Conservation (phyloP, 345 rosid genomes). For the Diplotaxis tenuifolia region DNA sequence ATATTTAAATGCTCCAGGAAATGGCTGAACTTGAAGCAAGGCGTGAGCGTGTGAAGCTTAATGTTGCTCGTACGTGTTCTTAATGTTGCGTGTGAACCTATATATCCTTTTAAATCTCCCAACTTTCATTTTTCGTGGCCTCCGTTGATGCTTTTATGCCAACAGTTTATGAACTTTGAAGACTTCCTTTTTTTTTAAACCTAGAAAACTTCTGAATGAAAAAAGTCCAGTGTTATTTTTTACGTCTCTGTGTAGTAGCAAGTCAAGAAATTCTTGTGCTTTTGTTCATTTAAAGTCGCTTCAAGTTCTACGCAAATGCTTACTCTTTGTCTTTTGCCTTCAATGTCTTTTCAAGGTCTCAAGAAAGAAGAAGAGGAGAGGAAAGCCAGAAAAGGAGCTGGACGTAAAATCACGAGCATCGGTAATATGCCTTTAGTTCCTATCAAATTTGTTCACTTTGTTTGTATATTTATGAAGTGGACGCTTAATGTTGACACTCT, state of each 20-base stretch:
- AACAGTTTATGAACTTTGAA: slow-evolving; percentile 3
- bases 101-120: slow-evolving; percentile 3
- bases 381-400: slow-evolving; percentile 62
- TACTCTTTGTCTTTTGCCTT: slow-evolving; percentile 2
- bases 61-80: slow-evolving; percentile 70
- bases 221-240: background rate
- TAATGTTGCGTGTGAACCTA: slow-evolving; percentile 16
- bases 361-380: slow-evolving; percentile 86
- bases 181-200: background rate
- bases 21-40: slow-evolving; percentile 73
- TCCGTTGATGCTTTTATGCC: slow-evolving; percentile 10
- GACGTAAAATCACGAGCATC: slow-evolving; percentile 38
- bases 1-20: slow-evolving; percentile 54
- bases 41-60: slow-evolving; percentile 79
- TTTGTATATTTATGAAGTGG: slow-evolving; percentile 12
- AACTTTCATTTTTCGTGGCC: background rate
- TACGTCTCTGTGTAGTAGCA: background rate
- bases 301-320: slow-evolving; percentile 8
- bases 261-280: background rate
- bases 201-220: slow-evolving; percentile 3
- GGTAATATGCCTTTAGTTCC: slow-evolving; percentile 41
- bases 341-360: slow-evolving; percentile 41
- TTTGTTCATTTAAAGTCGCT: background rate
- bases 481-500: background rate
- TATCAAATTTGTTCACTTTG: background rate